Conservation (phyloP, 192 early-diverging fungal species). For the Diversispora epigaea region DNA sequence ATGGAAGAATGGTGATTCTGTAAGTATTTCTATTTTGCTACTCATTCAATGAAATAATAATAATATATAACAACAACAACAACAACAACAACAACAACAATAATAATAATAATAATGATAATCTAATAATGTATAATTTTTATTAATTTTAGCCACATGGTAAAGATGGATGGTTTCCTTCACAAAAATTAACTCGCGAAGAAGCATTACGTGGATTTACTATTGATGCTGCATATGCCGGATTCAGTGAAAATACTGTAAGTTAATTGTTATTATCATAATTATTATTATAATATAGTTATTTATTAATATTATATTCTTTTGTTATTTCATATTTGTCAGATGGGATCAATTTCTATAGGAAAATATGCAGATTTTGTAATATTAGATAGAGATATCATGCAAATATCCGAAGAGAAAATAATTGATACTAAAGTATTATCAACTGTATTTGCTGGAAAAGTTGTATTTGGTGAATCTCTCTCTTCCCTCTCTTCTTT, state of each 20-base stretch:
- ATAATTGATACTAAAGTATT: slow-evolving; percentile 34
- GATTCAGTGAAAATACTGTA: slow-evolving; percentile 47
- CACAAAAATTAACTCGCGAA: slow-evolving; percentile 38
- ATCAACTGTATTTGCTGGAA: slow-evolving; percentile 35
- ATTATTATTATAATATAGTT: too few relatives aligned
- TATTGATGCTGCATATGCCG: slow-evolving; percentile 53
- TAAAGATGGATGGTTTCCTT: slow-evolving; percentile 44
- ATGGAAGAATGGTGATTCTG: slow-evolving; percentile 44
- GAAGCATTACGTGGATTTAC: slow-evolving; percentile 59
- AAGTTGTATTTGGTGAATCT: slow-evolving; percentile 27
- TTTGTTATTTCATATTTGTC: slow-evolving; percentile 29
- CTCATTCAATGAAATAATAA: not conserved
- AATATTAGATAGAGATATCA: slow-evolving; percentile 50
- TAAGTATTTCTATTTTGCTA: slow-evolving; percentile 29
- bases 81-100: too few relatives aligned
- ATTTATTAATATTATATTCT: not conserved
- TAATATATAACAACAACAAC: too few relatives aligned
- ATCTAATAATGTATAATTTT: too few relatives aligned
- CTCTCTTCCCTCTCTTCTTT: too few relatives aligned
- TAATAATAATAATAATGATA: too few relatives aligned
- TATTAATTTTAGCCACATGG: slow-evolving; percentile 45
- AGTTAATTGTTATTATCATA: too few relatives aligned
- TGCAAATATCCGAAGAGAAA: slow-evolving; percentile 38
- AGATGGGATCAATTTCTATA: slow-evolving; percentile 47
- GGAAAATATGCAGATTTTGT: slow-evolving; percentile 58